These are phyloP conservation scores for Apiospora marii DNA, from an alignment of 2,329 filamentous ascomycete genomes.

Conservation along the genomic window DNA sequence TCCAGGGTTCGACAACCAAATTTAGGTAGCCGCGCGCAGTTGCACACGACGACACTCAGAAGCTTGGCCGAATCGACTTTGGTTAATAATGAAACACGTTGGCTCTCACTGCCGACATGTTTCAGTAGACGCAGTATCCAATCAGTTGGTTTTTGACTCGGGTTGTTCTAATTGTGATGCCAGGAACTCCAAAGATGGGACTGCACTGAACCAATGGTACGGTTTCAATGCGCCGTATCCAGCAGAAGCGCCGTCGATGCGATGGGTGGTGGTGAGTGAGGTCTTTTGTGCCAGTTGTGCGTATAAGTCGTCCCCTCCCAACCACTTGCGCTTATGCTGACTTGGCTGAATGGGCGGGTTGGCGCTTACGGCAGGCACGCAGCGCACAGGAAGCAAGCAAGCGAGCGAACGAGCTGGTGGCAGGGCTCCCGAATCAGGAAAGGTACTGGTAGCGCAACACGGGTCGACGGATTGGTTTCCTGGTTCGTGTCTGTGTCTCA, in stretches of 20 bases:
- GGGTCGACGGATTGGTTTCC: constrained; percentile 1
- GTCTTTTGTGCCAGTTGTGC: neutral
- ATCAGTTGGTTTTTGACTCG: constrained; percentile 4
- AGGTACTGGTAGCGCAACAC: neutral
- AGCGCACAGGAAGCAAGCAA: neutral
- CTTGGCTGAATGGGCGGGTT: neutral
- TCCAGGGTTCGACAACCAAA: neutral
- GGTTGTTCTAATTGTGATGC: neutral
- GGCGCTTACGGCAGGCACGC: constrained; percentile 9
- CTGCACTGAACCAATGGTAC: neutral
- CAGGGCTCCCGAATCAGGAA: constrained; percentile 17
- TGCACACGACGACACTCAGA: neutral
- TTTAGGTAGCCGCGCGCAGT: constrained; percentile 8
- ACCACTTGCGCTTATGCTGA: constrained; percentile 17
- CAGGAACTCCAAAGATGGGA: neutral
- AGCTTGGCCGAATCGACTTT: neutral
- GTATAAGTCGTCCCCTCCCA: constrained; percentile 10
- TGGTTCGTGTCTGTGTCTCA: constrained; percentile 1
- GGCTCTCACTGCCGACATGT: constrained; percentile 20
- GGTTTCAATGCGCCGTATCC: neutral
- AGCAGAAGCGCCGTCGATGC: constrained; percentile 21
- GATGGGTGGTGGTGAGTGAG: neutral
- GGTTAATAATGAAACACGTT: constrained; percentile 16
- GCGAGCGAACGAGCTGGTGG: constrained; percentile 15
- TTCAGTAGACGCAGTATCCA: constrained; percentile 18